These are phyloP conservation scores for Stachybotrys elegans DNA, from an alignment of 2,329 filamentous ascomycete genomes.

Conservation along the genomic window DNA sequence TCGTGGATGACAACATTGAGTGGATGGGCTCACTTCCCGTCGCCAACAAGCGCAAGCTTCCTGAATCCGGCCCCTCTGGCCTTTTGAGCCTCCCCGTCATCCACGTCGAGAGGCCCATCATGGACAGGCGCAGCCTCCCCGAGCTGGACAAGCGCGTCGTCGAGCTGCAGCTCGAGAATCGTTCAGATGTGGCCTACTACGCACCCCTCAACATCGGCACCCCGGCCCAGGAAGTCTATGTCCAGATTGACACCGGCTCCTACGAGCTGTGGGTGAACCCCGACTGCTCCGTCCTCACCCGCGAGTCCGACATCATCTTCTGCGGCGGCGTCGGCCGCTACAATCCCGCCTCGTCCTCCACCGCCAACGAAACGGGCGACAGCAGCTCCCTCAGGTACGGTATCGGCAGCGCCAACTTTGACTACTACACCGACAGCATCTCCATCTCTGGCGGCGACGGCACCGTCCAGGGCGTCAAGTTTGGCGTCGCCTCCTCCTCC, in stretches of 20 bases:
- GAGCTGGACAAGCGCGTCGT: constrained; percentile 35
- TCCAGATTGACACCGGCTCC: constrained; percentile 55
- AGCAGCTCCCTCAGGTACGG: constrained; percentile 42
- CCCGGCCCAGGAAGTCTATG: constrained; percentile 46
- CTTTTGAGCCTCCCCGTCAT: constrained; percentile 24
- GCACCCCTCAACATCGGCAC: constrained; percentile 47
- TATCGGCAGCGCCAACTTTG: constrained; percentile 45
- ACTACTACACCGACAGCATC: constrained; percentile 44
- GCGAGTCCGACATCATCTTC: constrained; percentile 33
- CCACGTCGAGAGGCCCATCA: constrained; percentile 16
- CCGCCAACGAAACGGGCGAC: constrained; percentile 24
- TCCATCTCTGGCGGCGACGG: constrained; percentile 33
- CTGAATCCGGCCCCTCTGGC: too few relatives aligned
- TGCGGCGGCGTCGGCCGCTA: constrained; percentile 42
- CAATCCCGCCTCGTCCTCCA: constrained; percentile 35
- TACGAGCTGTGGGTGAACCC: constrained; percentile 62
- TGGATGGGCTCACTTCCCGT: neutral
- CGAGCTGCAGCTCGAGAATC: constrained; percentile 41
- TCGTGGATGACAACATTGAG: neutral
- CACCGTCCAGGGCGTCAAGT: constrained; percentile 42
- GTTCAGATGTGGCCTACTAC: constrained; percentile 50
- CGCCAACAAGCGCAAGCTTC: too few relatives aligned
- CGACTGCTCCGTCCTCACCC: constrained; percentile 41
- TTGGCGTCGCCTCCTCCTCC: constrained; percentile 56
- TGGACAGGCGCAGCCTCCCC: neutral